Conservation (phyloP, 2,329 filamentous ascomycete genomes). For the Nectriaceae sp. region DNA sequence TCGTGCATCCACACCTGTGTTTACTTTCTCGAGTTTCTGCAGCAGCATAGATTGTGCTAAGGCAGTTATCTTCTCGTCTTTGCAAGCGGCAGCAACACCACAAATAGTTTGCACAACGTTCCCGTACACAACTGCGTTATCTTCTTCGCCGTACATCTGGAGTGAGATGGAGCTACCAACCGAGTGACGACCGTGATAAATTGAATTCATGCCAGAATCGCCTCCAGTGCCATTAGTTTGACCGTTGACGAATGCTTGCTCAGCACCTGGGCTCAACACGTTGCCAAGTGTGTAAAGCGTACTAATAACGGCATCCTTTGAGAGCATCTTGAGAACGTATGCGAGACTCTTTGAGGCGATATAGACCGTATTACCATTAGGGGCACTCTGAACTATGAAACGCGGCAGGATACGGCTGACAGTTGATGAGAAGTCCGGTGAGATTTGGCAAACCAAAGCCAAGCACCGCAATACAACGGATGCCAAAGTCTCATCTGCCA, state of each 20-base stretch:
- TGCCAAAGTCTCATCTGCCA: constrained; percentile 77
- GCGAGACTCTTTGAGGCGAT: constrained; percentile 86
- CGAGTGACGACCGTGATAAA: constrained; percentile 59
- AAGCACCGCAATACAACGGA: constrained; percentile 78
- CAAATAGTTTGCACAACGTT: constrained; percentile 97
- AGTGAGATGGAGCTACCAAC: constrained; percentile 81
- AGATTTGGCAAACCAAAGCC: constrained; percentile 77
- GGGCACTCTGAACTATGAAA: constrained; percentile 83
- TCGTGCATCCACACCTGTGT: constrained; percentile 74
- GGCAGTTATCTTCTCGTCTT: constrained; percentile 90
- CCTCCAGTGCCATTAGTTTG: constrained; percentile 44
- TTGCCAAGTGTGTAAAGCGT: constrained; percentile 97
- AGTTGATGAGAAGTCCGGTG: constrained; percentile 70
- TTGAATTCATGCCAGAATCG: constrained; percentile 39
- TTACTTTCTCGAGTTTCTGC: constrained; percentile 92
- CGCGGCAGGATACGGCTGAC: constrained; percentile 80
- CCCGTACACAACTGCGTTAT: constrained; percentile 73
- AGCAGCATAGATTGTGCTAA: constrained; percentile 92
- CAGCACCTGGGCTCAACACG: constrained; percentile 75
- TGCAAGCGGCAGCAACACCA: constrained; percentile 77
- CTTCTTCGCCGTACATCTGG: constrained; percentile 73
- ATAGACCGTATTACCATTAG: constrained; percentile 67
- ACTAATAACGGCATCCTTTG: constrained; percentile 91
- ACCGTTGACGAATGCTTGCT: constrained; percentile 55
- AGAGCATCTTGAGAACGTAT: constrained; percentile 76